Conservation (phyloP, 176 grass and related monocot species). For the Metroxylon sagu region DNA sequence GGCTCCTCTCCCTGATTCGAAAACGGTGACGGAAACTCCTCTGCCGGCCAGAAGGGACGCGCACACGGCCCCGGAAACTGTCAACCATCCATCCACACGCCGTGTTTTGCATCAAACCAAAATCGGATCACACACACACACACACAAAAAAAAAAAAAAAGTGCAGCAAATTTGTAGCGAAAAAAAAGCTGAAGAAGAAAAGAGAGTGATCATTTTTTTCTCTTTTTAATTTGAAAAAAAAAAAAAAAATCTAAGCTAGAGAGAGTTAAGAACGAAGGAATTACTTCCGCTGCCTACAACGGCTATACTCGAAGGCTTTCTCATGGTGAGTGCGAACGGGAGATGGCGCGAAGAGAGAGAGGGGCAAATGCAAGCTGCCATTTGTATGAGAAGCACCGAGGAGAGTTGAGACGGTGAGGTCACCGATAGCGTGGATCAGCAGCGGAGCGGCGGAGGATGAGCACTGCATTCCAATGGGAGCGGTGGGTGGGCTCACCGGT, state of each 20-base stretch:
- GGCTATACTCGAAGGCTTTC: slow-evolving; percentile 29
- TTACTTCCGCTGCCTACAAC: slow-evolving; percentile 86
- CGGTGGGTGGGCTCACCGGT: too few relatives aligned
- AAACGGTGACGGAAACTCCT: slow-evolving; percentile 66
- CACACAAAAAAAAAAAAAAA: background rate
- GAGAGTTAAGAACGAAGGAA: background rate
- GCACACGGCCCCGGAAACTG: slow-evolving; percentile 86
- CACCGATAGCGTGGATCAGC: too few relatives aligned
- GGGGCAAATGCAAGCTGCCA: background rate
- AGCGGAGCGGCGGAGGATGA: too few relatives aligned
- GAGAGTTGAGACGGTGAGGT: too few relatives aligned
- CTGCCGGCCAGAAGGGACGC: slow-evolving; percentile 68
- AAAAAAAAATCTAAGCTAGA: too few relatives aligned
- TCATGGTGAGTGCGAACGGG: slow-evolving; percentile 22
- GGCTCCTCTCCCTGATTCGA: slow-evolving; percentile 73
- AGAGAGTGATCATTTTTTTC: too few relatives aligned
- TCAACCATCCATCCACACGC: slow-evolving; percentile 1
- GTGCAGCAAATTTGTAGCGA: background rate
- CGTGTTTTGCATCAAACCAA: slow-evolving; percentile 1
- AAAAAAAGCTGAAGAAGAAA: too few relatives aligned
- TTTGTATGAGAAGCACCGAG: too few relatives aligned
- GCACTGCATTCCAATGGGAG: too few relatives aligned
- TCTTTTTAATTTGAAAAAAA: too few relatives aligned
- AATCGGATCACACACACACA: slow-evolving; percentile 1
- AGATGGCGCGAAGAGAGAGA: background rate